Conservation (phyloP, 2,329 filamentous ascomycete genomes). For the Verticillium klebahnii region DNA sequence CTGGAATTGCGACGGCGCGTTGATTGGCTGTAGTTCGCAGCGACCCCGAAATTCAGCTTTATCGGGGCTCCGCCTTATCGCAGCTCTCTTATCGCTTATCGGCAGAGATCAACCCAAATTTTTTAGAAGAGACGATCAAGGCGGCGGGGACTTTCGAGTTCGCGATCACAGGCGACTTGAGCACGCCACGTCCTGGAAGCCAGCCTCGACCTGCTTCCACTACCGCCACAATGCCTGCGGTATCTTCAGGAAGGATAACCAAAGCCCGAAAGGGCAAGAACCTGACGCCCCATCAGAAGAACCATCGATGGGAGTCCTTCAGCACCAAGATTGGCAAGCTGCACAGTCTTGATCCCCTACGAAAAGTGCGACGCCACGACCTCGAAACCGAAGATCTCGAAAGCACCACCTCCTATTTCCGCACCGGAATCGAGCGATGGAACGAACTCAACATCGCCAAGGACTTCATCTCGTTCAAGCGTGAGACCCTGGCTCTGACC, state of each 20-base stretch:
- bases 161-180: conserved; percentile 2
- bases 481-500: conserved; percentile 70
- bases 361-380: conserved; percentile 79
- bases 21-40: background rate
- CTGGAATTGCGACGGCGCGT: conserved; percentile 6
- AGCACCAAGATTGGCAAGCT: conserved; percentile 85
- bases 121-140: conserved; percentile 9
- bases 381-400: conserved; percentile 75
- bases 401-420: conserved; percentile 80
- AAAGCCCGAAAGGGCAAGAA: conserved; percentile 67
- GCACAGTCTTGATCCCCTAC: conserved; percentile 84
- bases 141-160: conserved; percentile 12
- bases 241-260: conserved; percentile 61
- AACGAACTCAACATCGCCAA: conserved; percentile 84
- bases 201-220: background rate
- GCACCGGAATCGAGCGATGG: conserved; percentile 81
- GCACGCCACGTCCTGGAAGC: background rate
- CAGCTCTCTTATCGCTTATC: conserved; percentile 14
- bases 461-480: conserved; percentile 71
- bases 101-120: conserved; percentile 12
- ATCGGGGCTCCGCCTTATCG: conserved; percentile 4
- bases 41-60: background rate
- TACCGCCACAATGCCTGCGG: conserved; percentile 52
- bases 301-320: conserved; percentile 89
- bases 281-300: conserved; percentile 70